These are phyloP conservation scores for Conringia planisiliqua DNA, from an alignment of 345 rosid species.

Conservation along the genomic window DNA sequence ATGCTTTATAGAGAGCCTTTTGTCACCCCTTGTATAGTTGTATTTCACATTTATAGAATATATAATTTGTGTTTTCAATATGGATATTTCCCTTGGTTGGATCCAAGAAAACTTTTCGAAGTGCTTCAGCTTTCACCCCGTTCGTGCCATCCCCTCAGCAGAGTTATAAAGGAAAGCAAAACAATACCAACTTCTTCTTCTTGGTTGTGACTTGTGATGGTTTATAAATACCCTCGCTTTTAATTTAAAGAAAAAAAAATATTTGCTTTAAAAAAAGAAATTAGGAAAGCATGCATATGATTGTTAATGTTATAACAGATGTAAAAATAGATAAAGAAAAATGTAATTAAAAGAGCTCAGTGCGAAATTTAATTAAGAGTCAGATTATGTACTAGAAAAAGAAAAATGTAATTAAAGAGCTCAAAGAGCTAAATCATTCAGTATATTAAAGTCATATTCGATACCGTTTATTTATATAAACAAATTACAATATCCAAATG, in stretches of 20 bases:
- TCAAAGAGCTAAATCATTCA: too few relatives aligned
- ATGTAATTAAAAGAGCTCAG: too few relatives aligned
- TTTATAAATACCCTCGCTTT: neutral
- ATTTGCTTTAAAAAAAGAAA: neutral
- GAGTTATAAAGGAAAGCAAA: neutral
- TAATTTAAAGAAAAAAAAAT: neutral
- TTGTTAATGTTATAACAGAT: too few relatives aligned
- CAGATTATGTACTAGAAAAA: too few relatives aligned
- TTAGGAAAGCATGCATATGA: too few relatives aligned
- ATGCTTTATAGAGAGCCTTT: slow-evolving; percentile 1
- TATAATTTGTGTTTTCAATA: neutral
- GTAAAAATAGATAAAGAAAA: too few relatives aligned
- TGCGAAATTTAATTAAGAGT: too few relatives aligned
- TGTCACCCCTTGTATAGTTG: neutral
- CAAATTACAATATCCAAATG: slow-evolving; percentile 1
- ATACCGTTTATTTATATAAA: neutral
- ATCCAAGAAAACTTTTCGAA: neutral
- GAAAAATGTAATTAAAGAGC: too few relatives aligned
- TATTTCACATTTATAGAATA: neutral
- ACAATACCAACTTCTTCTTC: neutral
- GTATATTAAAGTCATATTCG: neutral
- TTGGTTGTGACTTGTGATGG: too few relatives aligned
- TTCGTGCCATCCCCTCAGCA: slow-evolving; percentile 5
- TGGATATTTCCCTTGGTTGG: neutral
- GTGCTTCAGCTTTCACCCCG: slow-evolving; percentile 1